Evolutionary conservation across 2,329 filamentous ascomycete species (phyloP).

Genomic region (Amesomyces nigricolor): DNA sequence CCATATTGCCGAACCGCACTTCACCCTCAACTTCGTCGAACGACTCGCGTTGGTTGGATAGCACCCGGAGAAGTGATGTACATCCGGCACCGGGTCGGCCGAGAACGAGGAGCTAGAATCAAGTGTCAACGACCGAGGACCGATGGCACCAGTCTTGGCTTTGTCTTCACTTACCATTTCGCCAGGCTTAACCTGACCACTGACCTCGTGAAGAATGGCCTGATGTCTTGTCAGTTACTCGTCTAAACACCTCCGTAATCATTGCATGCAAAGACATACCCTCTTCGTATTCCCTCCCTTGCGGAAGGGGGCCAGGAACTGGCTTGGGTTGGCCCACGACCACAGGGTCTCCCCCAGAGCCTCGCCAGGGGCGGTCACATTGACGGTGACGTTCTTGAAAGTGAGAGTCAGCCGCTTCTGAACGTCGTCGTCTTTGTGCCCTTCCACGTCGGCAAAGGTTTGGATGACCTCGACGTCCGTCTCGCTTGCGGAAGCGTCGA

Average conservation of each 20-base stretch:
- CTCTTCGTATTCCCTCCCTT: neutral
- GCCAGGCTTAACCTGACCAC: slow-evolving; percentile 1
- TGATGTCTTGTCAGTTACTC: neutral
- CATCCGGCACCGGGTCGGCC: slow-evolving; percentile 2
- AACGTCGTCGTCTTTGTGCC: neutral
- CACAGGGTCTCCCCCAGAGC: neutral
- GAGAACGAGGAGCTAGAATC: neutral
- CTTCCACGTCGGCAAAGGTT: neutral
- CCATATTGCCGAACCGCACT: slow-evolving; percentile 3
- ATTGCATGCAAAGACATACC: neutral
- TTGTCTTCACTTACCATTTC: slow-evolving; percentile 1
- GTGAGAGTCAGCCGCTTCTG: slow-evolving; percentile 4
- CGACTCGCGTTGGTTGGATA: slow-evolving; percentile 5
- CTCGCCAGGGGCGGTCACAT: slow-evolving; percentile 1
- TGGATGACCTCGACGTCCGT: slow-evolving; percentile 3
- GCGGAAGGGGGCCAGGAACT: neutral
- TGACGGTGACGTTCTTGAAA: slow-evolving; percentile 4
- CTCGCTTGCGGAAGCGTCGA: neutral
- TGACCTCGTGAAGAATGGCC: slow-evolving; percentile 2
- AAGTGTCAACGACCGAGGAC: neutral
- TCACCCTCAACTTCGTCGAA: slow-evolving; percentile 3
- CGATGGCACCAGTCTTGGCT: neutral
- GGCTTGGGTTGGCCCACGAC: neutral
- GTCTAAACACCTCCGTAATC: too few species aligned
- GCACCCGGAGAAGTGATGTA: slow-evolving; percentile 1